Base-by-base conservation (phyloP, 2,329 filamentous ascomycete genomes). In the Fusarium abutilonis region DNA sequence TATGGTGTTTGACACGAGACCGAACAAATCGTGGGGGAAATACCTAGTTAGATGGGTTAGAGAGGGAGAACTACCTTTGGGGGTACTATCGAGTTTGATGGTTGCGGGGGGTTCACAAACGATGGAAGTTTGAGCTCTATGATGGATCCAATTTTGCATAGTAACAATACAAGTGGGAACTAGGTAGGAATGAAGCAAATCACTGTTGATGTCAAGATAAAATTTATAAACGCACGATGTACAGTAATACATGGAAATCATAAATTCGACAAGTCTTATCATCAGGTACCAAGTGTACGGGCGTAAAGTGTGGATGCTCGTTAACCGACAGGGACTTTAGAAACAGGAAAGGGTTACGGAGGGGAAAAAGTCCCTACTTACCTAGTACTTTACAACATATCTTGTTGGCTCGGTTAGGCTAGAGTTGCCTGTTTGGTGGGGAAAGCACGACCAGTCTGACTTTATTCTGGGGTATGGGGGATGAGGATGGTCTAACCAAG, bases 1-100 rank as follows among this genome's bases (percentile, higher is more conserved):
- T 28, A 47, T 38, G 36, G 28, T 17, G 17, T 17, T 43, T 26
- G 28, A 40, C 29, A 35, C 31, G 17, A 35, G 26, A 40, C 39
- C 17, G n/a, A 29, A 39, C 23, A 7, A 39, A 48, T 54, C 48
- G 60, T 67, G 61, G 56, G 61, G 61, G 61, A 49, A 47, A 31
- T n/a, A 19, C 19, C 19, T 19, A 31, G 31, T 41, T 10, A 11
- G 29, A 19, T 46, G 14, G 26, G 44, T 9, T n/a, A 35, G 29
- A 52, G 14, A 10, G 29, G 28, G 11, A 26, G 15, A 38, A 13
- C 26, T 42, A 52, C 34, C 60, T 52, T 64, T 64, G 60, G 61
- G 61, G 64, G 64, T 53, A 40, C 29, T 9, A 31, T 13, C 34
- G 17, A 44, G 21, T 41, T 46, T 21, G 44, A 58, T 40, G 51